Evolutionary conservation across 2,329 filamentous ascomycete genomes (phyloP), one percentile per base, ranked within the genome.

Genomic region (Fusarium pininemorale): DNA sequence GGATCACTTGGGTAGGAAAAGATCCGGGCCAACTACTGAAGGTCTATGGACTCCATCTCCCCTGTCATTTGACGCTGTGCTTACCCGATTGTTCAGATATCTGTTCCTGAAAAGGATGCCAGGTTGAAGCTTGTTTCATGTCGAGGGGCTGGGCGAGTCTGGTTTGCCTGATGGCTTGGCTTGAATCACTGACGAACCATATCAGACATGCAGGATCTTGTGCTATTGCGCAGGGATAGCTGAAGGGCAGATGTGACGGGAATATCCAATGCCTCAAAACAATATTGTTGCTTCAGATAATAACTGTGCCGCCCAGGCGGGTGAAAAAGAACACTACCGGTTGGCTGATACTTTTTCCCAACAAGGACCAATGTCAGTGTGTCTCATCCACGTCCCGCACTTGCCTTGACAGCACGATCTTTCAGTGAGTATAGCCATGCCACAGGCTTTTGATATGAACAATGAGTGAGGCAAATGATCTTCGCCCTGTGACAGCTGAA

Each of bases 161-260:
- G 44, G 30, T 39, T 50, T 70, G 42, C 45, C 39, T 65, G 47
- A 39, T 39, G 53, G 48, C 66, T 70, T 70, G 47, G 66, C 59
- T 60, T 66, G 28, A 37, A 58, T 59, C 60, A 60, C 28, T 35
- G 62, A 32, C 37, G 50, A 44, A 62, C 66, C 41, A 47, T 20
- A 26, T 56, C 48, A 69, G 64, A 69, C 48, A 63, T 55, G 64
- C 50, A 32, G 26, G 20, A 63, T 55, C 26, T 63, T 30, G 39
- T 35, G 51, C 47, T 35, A 54, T 63, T 55, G 32, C 30, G 16
- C 38, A 55, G 44, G 66, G 50, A 54, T 44, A 42, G 28, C 37
- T 47, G 28, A 51, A 70, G 47, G 51, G 58, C 15, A 24, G 22
- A 54, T 69, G 65, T 54, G 35, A 56, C 42, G 45, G 24, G 30